These are phyloP conservation scores for Rhodotorula paludigena DNA, from an alignment of 768 basidiomycete species.

Conservation along the genomic window DNA sequence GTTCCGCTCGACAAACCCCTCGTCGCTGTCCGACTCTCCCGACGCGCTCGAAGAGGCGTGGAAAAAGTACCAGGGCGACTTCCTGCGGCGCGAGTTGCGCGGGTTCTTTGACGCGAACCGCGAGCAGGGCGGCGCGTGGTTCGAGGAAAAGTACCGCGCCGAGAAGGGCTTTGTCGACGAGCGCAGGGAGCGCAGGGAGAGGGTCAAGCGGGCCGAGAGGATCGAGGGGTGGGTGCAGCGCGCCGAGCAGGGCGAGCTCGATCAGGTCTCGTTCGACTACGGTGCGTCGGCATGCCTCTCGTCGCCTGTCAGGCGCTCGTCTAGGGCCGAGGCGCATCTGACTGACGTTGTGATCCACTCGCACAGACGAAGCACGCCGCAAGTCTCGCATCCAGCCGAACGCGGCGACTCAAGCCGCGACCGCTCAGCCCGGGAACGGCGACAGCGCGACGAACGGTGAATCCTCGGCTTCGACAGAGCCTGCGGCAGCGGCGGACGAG, in stretches of 20 bases:
- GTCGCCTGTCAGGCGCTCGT: not conserved
- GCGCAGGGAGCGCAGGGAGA: slow-evolving; percentile 16
- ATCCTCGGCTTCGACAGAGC: not conserved
- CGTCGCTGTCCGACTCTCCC: slow-evolving; percentile 15
- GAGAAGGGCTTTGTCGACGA: slow-evolving; percentile 7
- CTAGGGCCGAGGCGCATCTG: not conserved
- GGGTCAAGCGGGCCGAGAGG: slow-evolving; percentile 24
- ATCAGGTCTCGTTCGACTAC: slow-evolving; percentile 29
- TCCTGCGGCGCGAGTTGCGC: slow-evolving; percentile 2
- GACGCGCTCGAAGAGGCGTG: slow-evolving; percentile 34
- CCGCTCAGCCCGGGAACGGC: not conserved
- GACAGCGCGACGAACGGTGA: not conserved
- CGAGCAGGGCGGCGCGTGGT: slow-evolving; percentile 28
- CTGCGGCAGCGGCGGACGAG: slow-evolving; percentile 2
- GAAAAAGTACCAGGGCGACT: slow-evolving; percentile 35
- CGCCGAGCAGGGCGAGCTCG: slow-evolving; percentile 31
- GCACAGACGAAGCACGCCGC: slow-evolving; percentile 18
- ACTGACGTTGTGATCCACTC: not conserved
- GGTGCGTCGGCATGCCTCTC: slow-evolving; percentile 4
- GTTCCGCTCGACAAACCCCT: slow-evolving; percentile 8
- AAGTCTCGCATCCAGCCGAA: slow-evolving; percentile 11
- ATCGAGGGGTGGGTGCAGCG: slow-evolving; percentile 19
- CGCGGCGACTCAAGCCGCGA: slow-evolving; percentile 9
- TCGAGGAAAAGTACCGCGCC: slow-evolving; percentile 39
- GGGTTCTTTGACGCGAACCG: slow-evolving; percentile 17